Base-by-base conservation (phyloP, 805 yeast species). In the Barnettozyma californica region DNA sequence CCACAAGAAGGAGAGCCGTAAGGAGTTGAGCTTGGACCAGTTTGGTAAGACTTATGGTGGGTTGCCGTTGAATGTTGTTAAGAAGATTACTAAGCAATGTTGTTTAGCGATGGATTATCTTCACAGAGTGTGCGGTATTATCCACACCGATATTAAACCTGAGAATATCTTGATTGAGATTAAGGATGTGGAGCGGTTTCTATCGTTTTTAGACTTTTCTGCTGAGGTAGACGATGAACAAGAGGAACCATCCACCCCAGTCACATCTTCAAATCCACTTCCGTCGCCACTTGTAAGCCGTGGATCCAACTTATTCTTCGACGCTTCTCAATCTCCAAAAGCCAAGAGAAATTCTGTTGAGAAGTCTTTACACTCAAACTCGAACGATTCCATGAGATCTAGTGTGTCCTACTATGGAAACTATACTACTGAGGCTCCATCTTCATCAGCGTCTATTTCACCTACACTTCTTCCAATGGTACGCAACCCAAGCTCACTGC, bases 101-200 rank as follows among this genome's bases (percentile, higher is more conserved):
- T 66, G 81, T 34, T 52, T 74, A 37, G 80, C 83, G 1, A 60
- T 81, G 50, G 83, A 81, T 61, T 80, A 75, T 57, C 65, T 81
- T 53, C 87, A 82, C 61, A 54, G 77, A 38, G 73, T 68, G 56
- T 81, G 87, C 62, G 86, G 86, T 2, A 69, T 83, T 10, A 81
- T 83, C 37, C 92, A 85, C 64, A 79, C 91, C 11, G 91, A 84
- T 61, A 71, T 85, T 44, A 85, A 85, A 63, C 90, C 91, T 2
- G 91, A 84, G 59, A 86, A 86, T 65, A 76, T 81, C 4, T 63
- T 78, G 39, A 71, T 78, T 38, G 80, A 77, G 53, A 75, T 81
- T 29, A 70, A 73, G 47, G 78, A 79, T 53, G 80, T 78, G 42
- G 80, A 77, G 52, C 71, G 68, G 50, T 69, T 80, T 42, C 76